A percentile compares a stretch with the other conserved stretches of the same genome.
These are phyloP conservation scores for Akanthomyces lecanii DNA, from an alignment of 2,329 filamentous ascomycete species.

Conservation along the genomic window DNA sequence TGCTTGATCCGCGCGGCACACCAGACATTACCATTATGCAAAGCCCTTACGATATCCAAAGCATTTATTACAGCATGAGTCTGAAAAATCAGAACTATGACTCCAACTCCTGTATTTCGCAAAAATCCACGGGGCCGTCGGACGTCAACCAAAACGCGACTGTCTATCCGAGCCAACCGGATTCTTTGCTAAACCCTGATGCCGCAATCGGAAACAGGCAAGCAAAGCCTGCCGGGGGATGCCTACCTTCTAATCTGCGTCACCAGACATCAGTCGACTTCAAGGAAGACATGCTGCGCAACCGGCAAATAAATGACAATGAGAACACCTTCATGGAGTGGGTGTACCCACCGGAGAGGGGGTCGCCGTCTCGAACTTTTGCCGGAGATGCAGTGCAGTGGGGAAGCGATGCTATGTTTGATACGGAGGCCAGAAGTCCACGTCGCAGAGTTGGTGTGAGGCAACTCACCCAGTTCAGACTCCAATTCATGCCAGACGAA, in stretches of 20 bases:
- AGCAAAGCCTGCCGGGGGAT: background rate
- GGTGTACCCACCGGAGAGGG: background rate
- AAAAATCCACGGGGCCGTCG: background rate
- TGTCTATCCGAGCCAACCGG: background rate
- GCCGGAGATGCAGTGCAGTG: conserved; percentile 1
- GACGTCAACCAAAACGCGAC: background rate
- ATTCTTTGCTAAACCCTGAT: background rate
- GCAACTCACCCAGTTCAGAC: conserved; percentile 13
- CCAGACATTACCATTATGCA: conserved; percentile 3
- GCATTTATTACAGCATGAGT: background rate
- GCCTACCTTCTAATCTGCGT: background rate
- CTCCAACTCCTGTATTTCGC: background rate
- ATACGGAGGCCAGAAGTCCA: background rate
- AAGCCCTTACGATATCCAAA: background rate
- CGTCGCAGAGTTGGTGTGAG: conserved; percentile 1
- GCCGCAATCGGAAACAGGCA: background rate
- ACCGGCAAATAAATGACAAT: background rate
- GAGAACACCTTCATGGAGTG: conserved; percentile 14
- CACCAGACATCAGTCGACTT: conserved; percentile 14
- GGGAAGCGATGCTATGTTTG: conserved; percentile 14
- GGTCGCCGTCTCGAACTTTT: background rate
- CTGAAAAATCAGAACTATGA: background rate
- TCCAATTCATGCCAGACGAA: conserved; percentile 3
- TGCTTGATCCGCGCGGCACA: background rate
- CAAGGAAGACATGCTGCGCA: conserved; percentile 8